Evolutionary conservation across 228 moss, liverwort and hornwort species (phyloP), one percentile per base, ranked within the genome.

Genomic region (Sphagnum magellanicum): DNA sequence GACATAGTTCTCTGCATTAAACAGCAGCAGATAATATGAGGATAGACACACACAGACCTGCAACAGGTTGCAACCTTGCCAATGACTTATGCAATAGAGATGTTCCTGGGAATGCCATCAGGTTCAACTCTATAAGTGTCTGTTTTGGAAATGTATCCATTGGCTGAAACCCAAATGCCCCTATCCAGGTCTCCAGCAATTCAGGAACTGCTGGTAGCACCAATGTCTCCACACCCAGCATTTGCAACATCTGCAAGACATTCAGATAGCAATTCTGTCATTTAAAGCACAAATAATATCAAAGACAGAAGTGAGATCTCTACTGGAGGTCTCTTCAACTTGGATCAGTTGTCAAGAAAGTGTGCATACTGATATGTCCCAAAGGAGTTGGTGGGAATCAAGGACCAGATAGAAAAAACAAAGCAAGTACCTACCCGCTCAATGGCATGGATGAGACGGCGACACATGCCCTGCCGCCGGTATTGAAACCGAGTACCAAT

Each of bases 71-170:
- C 53, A 46, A 4, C 68, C 32, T 79, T 46, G 83, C 85, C 67
- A 95, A 77, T 55, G 60, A 68, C 71, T 95, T 95, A 73, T 81
- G 84, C 66, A 92, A 71, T 49, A 89, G 69, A 49, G 92, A 86
- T 67, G 95, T 95, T 68, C 92, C 95, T 14, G 95, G 95, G 72
- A 95, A 95, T 50, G 92, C 92, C 95, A 95, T 92, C 14, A 95
- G 80, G 75, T 92, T 95, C 74, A 90, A 66, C 68, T 87, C 87
- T 70, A 89, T 90, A 17, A 95, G 73, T 71, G 85, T 76, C 71
- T 77, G 74, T 74, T 81, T 95, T 65, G 92, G 83, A 70, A 51
- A 50, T 50, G 83, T 84, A 59, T 80, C 75, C 81, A 95, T 72
- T 10, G 75, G 71, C 78, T 74, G 81, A 68, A 90, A 95, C 63